phyloP scores from a whole-genome alignment of 352 stramenopile genomes.

The Globisporangium echinulatum region DNA sequence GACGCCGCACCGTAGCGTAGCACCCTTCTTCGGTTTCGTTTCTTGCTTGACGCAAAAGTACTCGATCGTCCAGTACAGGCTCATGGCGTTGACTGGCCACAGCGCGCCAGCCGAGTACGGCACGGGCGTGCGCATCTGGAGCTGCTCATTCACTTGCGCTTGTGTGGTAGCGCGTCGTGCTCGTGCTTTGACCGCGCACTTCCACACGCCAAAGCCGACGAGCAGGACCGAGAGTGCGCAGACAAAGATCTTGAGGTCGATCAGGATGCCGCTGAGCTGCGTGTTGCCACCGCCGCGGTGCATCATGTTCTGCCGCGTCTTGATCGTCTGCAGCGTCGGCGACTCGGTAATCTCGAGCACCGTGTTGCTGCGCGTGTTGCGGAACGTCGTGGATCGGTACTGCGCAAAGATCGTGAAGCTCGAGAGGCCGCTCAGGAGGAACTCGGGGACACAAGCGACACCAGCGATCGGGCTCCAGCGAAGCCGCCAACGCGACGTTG shows the following conservation, averaged over 20 bases:
- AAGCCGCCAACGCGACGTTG: constrained; percentile 1
- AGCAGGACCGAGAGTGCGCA: constrained; percentile 1
- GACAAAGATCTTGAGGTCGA: constrained; percentile 9
- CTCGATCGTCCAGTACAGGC: constrained; percentile 11
- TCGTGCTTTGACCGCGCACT: not conserved
- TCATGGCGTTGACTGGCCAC: constrained; percentile 12
- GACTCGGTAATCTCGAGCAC: constrained; percentile 1
- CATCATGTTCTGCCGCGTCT: constrained; percentile 1
- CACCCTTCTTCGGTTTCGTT: no score
- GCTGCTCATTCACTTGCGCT: no score
- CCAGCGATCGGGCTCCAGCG: constrained; percentile 6
- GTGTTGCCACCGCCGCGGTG: constrained; percentile 4
- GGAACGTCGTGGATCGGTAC: constrained; percentile 6
- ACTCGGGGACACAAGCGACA: constrained; percentile 5
- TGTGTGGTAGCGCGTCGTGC: no score
- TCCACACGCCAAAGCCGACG: not conserved
- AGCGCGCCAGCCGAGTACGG: constrained; percentile 12
- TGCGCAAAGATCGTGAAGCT: constrained; percentile 7
- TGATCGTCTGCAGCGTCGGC: not conserved
- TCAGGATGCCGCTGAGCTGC: constrained; percentile 4
- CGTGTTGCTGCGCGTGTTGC: constrained; percentile 1
- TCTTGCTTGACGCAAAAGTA: constrained; percentile 8
- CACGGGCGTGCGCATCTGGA: not conserved
- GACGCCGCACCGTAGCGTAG: not conserved
- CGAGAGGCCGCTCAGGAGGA: constrained; percentile 4